Evolutionary conservation across 2,329 filamentous ascomycete genomes (phyloP), one percentile per base, ranked within the genome.

Genomic region (Pseudogymnoascus sp.): DNA sequence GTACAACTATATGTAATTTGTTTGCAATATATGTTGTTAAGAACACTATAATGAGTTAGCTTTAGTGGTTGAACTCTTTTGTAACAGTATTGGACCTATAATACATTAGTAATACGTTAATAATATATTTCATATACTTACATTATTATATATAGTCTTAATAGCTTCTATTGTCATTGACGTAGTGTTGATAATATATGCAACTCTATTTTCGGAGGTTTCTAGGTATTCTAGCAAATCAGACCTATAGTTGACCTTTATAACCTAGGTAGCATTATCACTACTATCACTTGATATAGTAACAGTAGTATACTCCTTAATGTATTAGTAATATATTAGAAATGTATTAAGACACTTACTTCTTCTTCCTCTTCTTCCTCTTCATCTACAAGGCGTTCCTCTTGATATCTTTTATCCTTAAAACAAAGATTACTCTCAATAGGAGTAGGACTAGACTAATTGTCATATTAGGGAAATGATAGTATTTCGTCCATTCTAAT

Each of bases 31-130:
- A 22, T 22, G 33, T 58, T 58, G 25, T 58, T 36, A n/a, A 58
- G 30, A 5, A 58, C 18, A 14, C 18, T 33, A n/a, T 12, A 58
- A 14, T 35, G 53, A 33, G 22, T 30, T 14, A 22, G 22, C 36
- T 59, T 59, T 35, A 6, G 30, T 5, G 6, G 25, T 7, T 59
- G 12, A 18, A 18, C 6, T 11, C 18, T 3, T 11, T 38, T n/a
- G 6, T 59, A 20, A n/a, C 57, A 59, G n/a, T 59, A 59, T 59
- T 59, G 30, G 8, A 59, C 30, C 57, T 59, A 59, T 18, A 59
- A 59, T 59, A 41, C 9, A 38, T 59, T 59, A 41, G 11, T 11
- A 38, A 36, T 36, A 20, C 15, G 18, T 36, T 38, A 37, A 15
- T 3, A 12, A 22, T 4, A 38, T n/a, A n/a, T n/a, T n/a, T n/a